Base-by-base conservation (phyloP, 305 asterid genomes). In the Solanum chacoense region DNA sequence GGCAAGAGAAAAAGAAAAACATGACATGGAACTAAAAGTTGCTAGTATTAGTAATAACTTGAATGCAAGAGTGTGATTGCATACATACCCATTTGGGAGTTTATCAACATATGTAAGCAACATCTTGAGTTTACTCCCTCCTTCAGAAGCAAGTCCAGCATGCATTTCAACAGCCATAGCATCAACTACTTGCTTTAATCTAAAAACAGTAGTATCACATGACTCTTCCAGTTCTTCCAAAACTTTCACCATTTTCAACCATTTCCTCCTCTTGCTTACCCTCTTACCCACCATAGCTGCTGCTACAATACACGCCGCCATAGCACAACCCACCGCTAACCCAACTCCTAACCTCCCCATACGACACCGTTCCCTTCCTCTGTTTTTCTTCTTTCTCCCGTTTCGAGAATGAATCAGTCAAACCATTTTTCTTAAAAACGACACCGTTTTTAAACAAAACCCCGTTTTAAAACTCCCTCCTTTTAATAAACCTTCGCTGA, bases 81-180 rank as follows among this genome's bases (percentile, higher is more conserved):
- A 63, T 63, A 22, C 32, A 22, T 95, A 96, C 99, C 99, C 99
- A 87, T 94, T 90, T 12, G 99, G 99, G 55, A 96, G 96, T 55
- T 94, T 92, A 45, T 95, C 92, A 32, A 96, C 94, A 90, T 90
- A 93, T n/a, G 97, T 95, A 86, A 96, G 95, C 88, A 96, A 93
- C 99, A 96, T 96, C 92, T 94, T 96, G 75, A 96, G 98, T 93
- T 96, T 96, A 26, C 96, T 94, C 45, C 98, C 99, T 59, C 98
- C 99, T 90, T 95, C 99, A 18, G 98, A 95, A 35, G 98, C 99
- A 71, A 96, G 92, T 11, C 99, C 99, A 26, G 99, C 99, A 93
- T 95, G 98, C 99, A 96, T 96, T 94, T 95, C 99, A 84, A 96
- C 96, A 72, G 96, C 98, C 99, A 96, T 93, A 72, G 98, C 99